Evolutionary conservation across 2,329 filamentous ascomycete genomes (phyloP), one percentile per base, ranked within the genome.

Genomic region (Aureobasidium musti): DNA sequence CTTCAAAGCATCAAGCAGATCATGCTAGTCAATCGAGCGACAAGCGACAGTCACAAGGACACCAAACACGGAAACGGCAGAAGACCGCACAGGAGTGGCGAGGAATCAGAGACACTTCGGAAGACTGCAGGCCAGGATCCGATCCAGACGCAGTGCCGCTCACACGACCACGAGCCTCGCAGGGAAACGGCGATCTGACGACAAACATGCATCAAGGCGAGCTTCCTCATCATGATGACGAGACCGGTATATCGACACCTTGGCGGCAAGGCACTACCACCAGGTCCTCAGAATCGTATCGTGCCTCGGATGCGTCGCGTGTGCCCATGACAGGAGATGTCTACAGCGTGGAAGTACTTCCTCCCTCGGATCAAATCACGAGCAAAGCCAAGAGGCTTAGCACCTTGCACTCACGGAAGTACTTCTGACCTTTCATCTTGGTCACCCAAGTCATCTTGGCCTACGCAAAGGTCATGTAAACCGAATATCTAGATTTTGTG

Each of bases 331-430:
- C 30, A 30, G 30, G n/a, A n/a, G n/a, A n/a, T n/a, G n/a, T n/a
- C n/a, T n/a, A 30, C 17, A 14, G 35, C 35, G 13, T 39, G 13
- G 35, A 39, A 39, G 35, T 5, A 39, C 35, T 17, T 17, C 35
- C 33, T 5, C n/a, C 2, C 19, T n/a, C n/a, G 4, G 50, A 54
- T 28, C 49, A 39, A 26, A 19, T 2, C 33, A 39, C n/a, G 5
- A 61, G 57, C 43, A 50, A 50, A 33, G 59, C 59, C n/a, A 41
- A 50, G n/a, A 37, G n/a, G 28, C 33, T 63, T 3, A 47, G 30
- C 21, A 50, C 33, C 0, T 21, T 63, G 13, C 59, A 63, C 13
- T 50, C 59, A 19, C 45, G 45, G 8, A 63, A n/a, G 8, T 63
- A 63, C 19, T 63, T 63, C 30, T 63, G 19, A 49, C 0, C 10